Evolutionary conservation across 768 basidiomycete species (phyloP).

Genomic region (Leccinum longicurvipes): DNA sequence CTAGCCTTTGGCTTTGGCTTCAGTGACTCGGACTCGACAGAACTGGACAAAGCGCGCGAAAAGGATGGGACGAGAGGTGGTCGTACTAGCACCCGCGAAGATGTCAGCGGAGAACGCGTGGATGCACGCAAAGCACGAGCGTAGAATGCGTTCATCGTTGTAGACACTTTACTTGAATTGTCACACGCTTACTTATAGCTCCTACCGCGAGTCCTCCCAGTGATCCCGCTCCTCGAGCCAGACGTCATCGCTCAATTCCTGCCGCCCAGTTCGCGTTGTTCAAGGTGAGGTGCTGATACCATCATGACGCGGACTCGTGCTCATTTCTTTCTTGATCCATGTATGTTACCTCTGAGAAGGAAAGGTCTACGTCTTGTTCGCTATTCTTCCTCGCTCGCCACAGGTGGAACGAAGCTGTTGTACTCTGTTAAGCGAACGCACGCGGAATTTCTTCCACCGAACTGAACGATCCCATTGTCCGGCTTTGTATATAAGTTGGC

Average conservation of each 20-base stretch:
- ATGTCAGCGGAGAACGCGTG: not conserved
- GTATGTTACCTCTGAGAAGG: slow-evolving; percentile 38
- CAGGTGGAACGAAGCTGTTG: no score
- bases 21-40: slow-evolving; percentile 15
- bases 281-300: slow-evolving; percentile 32
- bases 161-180: no score
- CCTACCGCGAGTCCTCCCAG: no score
- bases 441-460: no score
- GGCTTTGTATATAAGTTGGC: no score
- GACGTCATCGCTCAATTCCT: slow-evolving; percentile 4
- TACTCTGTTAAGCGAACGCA: no score
- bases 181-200: no score
- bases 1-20: slow-evolving; percentile 79
- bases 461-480: no score
- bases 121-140: slow-evolving; percentile 8
- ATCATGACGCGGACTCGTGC: not conserved
- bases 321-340: not conserved
- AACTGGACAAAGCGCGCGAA: slow-evolving; percentile 13
- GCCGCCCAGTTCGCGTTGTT: slow-evolving; percentile 66
- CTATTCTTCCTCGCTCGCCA: not conserved
- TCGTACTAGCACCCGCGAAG: not conserved
- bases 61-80: not conserved
- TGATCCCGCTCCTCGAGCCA: slow-evolving; percentile 11
- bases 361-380: slow-evolving; percentile 33
- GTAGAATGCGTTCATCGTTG: slow-evolving; percentile 19